These are phyloP conservation scores for Gracilaria gracilis DNA, from an alignment of 23 red algal species.

Conservation along the genomic window DNA sequence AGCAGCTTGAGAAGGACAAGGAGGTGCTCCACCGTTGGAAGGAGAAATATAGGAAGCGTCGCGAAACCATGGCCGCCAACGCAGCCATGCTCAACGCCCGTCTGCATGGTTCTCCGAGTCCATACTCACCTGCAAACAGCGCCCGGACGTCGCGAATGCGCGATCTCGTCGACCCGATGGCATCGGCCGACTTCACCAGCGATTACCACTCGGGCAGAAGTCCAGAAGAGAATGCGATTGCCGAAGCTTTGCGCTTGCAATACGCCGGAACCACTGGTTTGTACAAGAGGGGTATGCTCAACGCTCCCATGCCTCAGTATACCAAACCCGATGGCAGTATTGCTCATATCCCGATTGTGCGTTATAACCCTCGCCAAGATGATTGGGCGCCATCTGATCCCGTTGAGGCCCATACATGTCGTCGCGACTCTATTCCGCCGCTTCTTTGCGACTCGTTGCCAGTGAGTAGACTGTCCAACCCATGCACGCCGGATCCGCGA, in stretches of 20 bases:
- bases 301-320: constrained; percentile 59
- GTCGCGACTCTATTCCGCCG: constrained; percentile 31
- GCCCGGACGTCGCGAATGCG: neutral
- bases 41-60: constrained; percentile 63
- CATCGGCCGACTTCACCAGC: constrained; percentile 36
- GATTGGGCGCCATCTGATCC: constrained; percentile 34
- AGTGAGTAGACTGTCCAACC: constrained; percentile 7
- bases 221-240: constrained; percentile 59
- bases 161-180: constrained; percentile 14
- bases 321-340: constrained; percentile 63
- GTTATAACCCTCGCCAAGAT: constrained; percentile 38
- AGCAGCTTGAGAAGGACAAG: constrained; percentile 71
- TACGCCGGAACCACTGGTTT: constrained; percentile 69
- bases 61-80: constrained; percentile 47
- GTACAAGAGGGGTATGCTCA: constrained; percentile 40
- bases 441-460: constrained; percentile 49
- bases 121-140: neutral
- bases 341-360: constrained; percentile 41
- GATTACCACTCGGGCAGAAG: constrained; percentile 51
- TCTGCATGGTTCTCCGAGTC: neutral
- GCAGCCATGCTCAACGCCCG: constrained; percentile 19
- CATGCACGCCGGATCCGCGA: constrained; percentile 35
- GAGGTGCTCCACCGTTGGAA: constrained; percentile 52
- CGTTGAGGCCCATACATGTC: constrained; percentile 39
- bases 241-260: constrained; percentile 57